phyloP scores from a whole-genome alignment of 176 grass and related monocot genomes.

The Dactylis glomerata region DNA sequence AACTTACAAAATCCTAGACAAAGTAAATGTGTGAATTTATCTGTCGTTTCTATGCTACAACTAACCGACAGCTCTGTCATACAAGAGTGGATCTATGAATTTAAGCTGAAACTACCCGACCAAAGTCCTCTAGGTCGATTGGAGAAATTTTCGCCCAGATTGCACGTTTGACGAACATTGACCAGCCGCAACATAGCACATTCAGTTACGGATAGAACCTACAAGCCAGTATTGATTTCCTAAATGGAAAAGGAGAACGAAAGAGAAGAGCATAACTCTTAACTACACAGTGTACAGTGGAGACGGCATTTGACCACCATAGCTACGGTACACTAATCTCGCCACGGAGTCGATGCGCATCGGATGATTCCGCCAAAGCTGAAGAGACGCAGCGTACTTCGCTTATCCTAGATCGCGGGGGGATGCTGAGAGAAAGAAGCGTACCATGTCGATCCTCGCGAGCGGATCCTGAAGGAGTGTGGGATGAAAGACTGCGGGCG shows the following conservation, averaged over 20 bases:
- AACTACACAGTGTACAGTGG: background rate
- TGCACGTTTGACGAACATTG: background rate
- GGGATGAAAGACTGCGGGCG: background rate
- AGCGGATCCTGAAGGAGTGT: background rate
- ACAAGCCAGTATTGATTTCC: background rate
- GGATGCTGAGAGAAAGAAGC: background rate
- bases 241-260: background rate
- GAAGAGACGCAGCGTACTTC: background rate
- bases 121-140: background rate
- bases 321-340: background rate
- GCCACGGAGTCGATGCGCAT: background rate
- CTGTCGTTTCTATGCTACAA: background rate
- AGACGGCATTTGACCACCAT: background rate
- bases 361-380: background rate
- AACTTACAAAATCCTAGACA: background rate
- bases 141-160: background rate
- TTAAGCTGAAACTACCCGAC: background rate
- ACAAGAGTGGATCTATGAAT: background rate
- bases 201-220: background rate
- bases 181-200: background rate
- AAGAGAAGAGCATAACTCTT: background rate
- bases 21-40: background rate
- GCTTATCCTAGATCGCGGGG: constrained; percentile 5
- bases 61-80: background rate
- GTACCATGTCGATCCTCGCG: constrained; percentile 28